Evolutionary conservation across 2,329 filamentous ascomycete genomes (phyloP), one percentile per base, ranked within the genome.

Genomic region (Intubia oerlemansii): DNA sequence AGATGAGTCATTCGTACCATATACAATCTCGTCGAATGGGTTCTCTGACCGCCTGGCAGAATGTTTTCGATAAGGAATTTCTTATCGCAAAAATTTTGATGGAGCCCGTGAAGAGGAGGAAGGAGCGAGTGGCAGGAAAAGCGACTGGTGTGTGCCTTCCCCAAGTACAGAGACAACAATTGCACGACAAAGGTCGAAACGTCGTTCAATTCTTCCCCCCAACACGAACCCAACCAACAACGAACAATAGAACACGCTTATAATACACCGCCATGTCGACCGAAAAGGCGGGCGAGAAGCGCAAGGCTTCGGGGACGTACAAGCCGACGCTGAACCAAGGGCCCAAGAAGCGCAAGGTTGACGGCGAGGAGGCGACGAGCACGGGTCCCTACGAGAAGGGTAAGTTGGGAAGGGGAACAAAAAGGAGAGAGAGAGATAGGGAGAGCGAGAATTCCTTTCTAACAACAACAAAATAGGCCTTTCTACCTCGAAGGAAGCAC

Each of bases 401-500:
- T n/a, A n/a, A n/a, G n/a, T n/a, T n/a, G n/a, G n/a, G n/a, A n/a
- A n/a, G n/a, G n/a, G n/a, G n/a, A n/a, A n/a, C n/a, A n/a, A n/a
- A n/a, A n/a, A n/a, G n/a, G n/a, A n/a, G n/a, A n/a, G n/a, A n/a
- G n/a, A n/a, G n/a, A n/a, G n/a, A n/a, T n/a, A n/a, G n/a, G n/a
- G n/a, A n/a, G n/a, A n/a, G n/a, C n/a, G n/a, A n/a, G n/a, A n/a
- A n/a, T n/a, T n/a, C n/a, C n/a, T n/a, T n/a, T n/a, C n/a, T n/a
- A n/a, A n/a, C n/a, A 21, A 21, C 19, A n/a, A 21, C 19, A 21
- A 21, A 21, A 12, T 18, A 28, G 25, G 25, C 21, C 15, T 16
- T 11, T 24, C 28, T 49, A 78, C 62, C 34, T 80, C 78, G 7
- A 74, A 73, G 45, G 88, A 98, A 59, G 72, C 82, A 14, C 88